Evolutionary conservation across 176 grass and related monocot species (phyloP).

Genomic region (Lolium perenne): DNA sequence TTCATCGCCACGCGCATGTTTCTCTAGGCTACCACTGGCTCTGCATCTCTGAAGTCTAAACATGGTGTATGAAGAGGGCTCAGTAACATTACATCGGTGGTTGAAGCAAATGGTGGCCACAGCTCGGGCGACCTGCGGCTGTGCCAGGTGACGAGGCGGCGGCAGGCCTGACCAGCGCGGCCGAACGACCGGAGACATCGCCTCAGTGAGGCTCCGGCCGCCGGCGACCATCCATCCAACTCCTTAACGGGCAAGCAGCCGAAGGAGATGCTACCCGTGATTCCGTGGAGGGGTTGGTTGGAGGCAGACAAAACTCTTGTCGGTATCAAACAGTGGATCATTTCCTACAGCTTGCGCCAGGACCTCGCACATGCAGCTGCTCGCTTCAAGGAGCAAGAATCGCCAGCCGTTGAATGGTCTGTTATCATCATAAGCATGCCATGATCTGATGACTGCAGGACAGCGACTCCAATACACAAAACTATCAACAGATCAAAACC

Average conservation of each 20-base stretch:
- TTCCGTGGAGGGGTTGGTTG: slow-evolving; percentile 16
- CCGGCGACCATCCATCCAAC: neutral
- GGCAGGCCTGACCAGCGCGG: neutral
- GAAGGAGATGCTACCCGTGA: neutral
- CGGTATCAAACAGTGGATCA: neutral
- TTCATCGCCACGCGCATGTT: no score
- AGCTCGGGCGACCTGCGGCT: neutral
- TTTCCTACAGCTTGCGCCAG: neutral
- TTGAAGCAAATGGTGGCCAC: neutral
- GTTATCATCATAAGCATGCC: neutral
- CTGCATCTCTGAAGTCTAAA: neutral
- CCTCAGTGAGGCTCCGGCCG: neutral
- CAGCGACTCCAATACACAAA: neutral
- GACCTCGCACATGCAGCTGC: slow-evolving; percentile 1
- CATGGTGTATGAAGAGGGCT: slow-evolving; percentile 13
- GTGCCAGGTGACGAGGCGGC: neutral
- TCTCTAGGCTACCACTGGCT: no score
- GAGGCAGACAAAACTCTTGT: slow-evolving; percentile 2
- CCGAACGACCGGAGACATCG: slow-evolving; percentile 8
- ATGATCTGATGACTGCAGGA: neutral
- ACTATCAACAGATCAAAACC: neutral
- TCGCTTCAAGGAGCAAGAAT: neutral
- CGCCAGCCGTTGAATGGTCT: neutral
- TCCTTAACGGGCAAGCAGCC: neutral
- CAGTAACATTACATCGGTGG: slow-evolving; percentile 22